Evolutionary conservation across 2,329 filamentous ascomycete genomes (phyloP), one percentile per base, ranked within the genome.

Genomic region (Aureobasidium sp.): DNA sequence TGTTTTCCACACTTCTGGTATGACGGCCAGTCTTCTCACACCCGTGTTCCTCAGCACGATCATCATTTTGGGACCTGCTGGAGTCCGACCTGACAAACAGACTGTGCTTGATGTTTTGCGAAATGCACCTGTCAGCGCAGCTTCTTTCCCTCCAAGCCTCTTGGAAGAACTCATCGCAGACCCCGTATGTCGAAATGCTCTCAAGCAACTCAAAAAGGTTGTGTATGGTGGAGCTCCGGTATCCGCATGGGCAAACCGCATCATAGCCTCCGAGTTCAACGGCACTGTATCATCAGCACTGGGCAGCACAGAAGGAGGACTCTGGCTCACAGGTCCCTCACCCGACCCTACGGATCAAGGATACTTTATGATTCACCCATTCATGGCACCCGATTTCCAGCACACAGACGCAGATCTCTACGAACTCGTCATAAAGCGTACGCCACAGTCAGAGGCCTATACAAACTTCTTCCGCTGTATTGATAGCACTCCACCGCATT

Each of bases 241-340:
- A 20, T 22, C 59, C 5, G 49, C 47, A 20, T 51, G 57, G 57
- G 45, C 57, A 8, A 34, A 20, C 12, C 45, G 45, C 14, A 61
- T 45, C 36, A 7, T 61, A 51, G 27, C 45, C 27, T 8, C 45
- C 6, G 57, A 61, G 12, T 61, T 61, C 17, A n/a, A 51, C 6
- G 39, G 37, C 36, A 61, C 47, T 5, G 57, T 52, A 0, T 44
- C 45, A 12, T 52, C 57, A 51, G 57, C 57, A 12, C 25, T 63
- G 0, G 61, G 61, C 14, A 63, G 53, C 47, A 63, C 53, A 20
- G 61, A 63, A 59, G 61, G 53, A 36, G 61, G 61, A 5, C 44
- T 49, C 36, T 62, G 59, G 59, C 48, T 62, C 9, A 62, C 48
- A 22, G 39, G 20, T 9, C 11, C 25, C 1, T 53, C 49, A 5